Conservation (phyloP, 495 filamentous ascomycete species). For the Aspergillus ellipticus region DNA sequence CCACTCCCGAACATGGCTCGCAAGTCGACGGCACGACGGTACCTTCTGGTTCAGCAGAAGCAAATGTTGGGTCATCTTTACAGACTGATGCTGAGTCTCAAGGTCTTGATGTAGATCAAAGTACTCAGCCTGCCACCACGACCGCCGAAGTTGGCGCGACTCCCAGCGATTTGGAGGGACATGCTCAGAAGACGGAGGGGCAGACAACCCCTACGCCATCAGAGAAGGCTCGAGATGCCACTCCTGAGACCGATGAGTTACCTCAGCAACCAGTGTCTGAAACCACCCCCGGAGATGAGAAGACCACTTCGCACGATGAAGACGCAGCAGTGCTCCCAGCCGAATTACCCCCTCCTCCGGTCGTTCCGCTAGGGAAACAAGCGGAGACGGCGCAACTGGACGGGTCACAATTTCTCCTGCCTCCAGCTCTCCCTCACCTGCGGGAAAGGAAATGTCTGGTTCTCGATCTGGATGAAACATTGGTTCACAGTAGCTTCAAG, state of each 20-base stretch:
- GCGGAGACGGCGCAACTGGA: constrained; percentile 29
- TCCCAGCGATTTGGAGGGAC: constrained; percentile 13
- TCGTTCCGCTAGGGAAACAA: constrained; percentile 41
- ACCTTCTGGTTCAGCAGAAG: constrained; percentile 15
- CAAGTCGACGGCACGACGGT: constrained; percentile 26
- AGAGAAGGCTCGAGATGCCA: constrained; percentile 10
- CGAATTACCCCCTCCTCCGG: constrained; percentile 59
- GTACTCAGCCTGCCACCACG: neutral
- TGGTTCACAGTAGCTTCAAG: constrained; percentile 99
- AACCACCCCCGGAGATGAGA: constrained; percentile 15
- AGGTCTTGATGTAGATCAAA: neutral
- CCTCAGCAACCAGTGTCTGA: constrained; percentile 16
- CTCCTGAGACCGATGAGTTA: constrained; percentile 3
- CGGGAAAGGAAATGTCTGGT: constrained; percentile 91
- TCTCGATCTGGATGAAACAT: constrained; percentile 94
- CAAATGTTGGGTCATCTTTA: constrained; percentile 3
- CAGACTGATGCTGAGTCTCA: constrained; percentile 8
- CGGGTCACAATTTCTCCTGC: constrained; percentile 68
- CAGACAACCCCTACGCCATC: neutral
- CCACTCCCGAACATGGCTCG: constrained; percentile 15
- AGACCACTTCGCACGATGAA: constrained; percentile 26
- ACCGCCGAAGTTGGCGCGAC: neutral
- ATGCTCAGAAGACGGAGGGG: constrained; percentile 4
- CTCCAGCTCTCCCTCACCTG: constrained; percentile 70
- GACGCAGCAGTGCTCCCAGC: constrained; percentile 32